phyloP scores from a whole-genome alignment of 805 yeast species.

The Alloascoidea hylecoeti region DNA sequence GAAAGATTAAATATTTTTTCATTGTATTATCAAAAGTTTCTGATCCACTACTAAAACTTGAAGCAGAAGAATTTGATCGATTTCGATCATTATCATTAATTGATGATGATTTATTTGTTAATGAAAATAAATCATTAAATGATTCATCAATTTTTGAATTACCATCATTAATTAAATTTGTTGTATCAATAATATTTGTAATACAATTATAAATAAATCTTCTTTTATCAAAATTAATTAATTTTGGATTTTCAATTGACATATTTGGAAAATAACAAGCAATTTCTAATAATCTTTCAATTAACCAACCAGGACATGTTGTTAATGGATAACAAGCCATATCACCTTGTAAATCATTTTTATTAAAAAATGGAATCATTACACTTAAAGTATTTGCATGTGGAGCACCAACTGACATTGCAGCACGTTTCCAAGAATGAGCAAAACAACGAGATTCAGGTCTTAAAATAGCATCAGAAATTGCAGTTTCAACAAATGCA shows the following conservation, averaged over 20 bases:
- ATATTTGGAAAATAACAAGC: conserved; percentile 70
- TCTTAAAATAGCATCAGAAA: conserved; percentile 56
- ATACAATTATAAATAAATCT: conserved; percentile 53
- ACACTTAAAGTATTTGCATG: background rate
- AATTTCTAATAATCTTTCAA: conserved; percentile 65
- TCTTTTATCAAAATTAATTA: conserved; percentile 79
- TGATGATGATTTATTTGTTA: background rate
- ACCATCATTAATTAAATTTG: conserved; percentile 5
- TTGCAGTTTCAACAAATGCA: conserved; percentile 71
- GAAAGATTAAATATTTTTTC: background rate
- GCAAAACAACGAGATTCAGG: conserved; percentile 70
- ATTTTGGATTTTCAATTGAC: conserved; percentile 44
- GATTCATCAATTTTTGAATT: background rate
- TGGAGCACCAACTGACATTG: conserved; percentile 11
- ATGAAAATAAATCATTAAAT: background rate
- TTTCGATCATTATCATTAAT: background rate
- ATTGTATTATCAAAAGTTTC: background rate
- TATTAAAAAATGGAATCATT: conserved; percentile 14
- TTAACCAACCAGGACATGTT: conserved; percentile 88
- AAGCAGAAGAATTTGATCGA: background rate
- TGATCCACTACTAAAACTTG: background rate
- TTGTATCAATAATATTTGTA: conserved; percentile 34
- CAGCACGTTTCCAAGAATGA: conserved; percentile 54
- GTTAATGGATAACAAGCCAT: conserved; percentile 31
- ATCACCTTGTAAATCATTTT: conserved; percentile 7